Evolutionary conservation across 164 flowering plant genomes (phyloP).

Genomic region (Vitis rotundifolia): DNA sequence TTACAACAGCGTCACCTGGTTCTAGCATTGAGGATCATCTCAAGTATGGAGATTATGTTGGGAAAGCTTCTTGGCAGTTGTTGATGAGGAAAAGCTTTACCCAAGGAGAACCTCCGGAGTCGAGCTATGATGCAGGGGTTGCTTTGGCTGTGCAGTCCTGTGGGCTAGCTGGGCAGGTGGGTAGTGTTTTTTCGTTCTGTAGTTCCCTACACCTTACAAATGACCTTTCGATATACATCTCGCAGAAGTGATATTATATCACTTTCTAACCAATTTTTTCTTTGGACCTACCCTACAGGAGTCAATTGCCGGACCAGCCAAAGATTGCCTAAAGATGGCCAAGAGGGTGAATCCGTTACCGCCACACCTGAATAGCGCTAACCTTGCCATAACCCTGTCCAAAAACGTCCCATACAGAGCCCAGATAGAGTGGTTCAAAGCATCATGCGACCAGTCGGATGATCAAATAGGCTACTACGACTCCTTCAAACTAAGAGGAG

Average conservation of each 20-base stretch:
- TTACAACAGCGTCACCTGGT: conserved; percentile 22
- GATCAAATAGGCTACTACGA: conserved; percentile 79
- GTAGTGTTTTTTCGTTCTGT: conserved; percentile 19
- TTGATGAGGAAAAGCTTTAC: conserved; percentile 32
- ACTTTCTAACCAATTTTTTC: background rate
- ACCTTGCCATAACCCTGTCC: conserved; percentile 49
- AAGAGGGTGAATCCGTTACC: conserved; percentile 36
- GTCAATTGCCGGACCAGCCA: conserved; percentile 19
- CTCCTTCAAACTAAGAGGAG: conserved; percentile 49
- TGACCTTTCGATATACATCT: too few species aligned
- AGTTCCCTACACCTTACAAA: too few species aligned
- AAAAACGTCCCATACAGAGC: conserved; percentile 55
- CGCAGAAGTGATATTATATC: too few species aligned
- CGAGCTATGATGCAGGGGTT: conserved; percentile 64
- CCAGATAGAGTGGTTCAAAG: conserved; percentile 79
- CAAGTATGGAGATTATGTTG: conserved; percentile 48
- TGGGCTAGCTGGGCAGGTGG: conserved; percentile 45
- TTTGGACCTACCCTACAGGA: conserved; percentile 26
- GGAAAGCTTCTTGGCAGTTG: conserved; percentile 37
- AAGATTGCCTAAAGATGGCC: conserved; percentile 53
- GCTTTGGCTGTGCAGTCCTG: conserved; percentile 57
- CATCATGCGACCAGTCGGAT: conserved; percentile 52
- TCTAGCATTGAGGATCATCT: conserved; percentile 60
- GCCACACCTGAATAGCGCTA: conserved; percentile 55
- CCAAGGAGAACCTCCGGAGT: conserved; percentile 24